Evolutionary conservation across 2,329 filamentous ascomycete species (phyloP), one percentile per base, ranked within the genome.

Genomic region (Trichoderma citrinoviride): DNA sequence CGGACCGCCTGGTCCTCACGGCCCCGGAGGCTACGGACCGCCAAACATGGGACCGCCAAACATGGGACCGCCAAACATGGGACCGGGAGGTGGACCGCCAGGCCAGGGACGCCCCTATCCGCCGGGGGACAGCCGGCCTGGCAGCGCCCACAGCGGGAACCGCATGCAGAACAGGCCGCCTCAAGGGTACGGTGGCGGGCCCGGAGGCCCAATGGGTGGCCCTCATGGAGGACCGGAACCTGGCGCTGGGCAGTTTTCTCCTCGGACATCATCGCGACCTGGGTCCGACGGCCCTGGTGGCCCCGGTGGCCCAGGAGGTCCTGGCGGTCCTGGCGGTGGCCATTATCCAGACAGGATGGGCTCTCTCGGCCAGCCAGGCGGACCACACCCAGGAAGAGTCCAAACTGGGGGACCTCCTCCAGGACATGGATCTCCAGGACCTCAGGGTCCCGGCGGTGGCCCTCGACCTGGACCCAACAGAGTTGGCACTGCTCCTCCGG

Each of bases 1-100:
- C 17, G 80, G 81, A 19, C 83, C 79, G 21, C 52, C 52, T 77
- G 79, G 81, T 33, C 75, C 77, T 19, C 81, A 81, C 67, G 70
- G 73, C 17, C 77, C 66, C n/a, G 69, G 66, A n/a, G 79, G 75
- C 1, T 81, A 82, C 67, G 74, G 78, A 29, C 75, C 79, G 55
- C 63, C 65, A 27, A 50, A 50, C 25, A 25, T n/a, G 12, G 54
- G 54, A 2, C 54, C 41, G 10, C n/a, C n/a, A n/a, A n/a, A n/a
- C 2, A 46, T 23, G 17, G 74, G 78, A 29, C 75, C 79, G 55
- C 63, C 65, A 27, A 50, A 50, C 25, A 25, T n/a, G 12, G 54
- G 54, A 2, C 54, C 41, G 10, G 58, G 58, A 44, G 41, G 27
- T 21, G 58, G 47, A 19, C 58, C 58, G 17, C 47, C 37, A n/a